Evolutionary conservation across 1,284 basidiomycete species (phyloP), one percentile per base, ranked within the genome.

Genomic region (Puccinia polysora): DNA sequence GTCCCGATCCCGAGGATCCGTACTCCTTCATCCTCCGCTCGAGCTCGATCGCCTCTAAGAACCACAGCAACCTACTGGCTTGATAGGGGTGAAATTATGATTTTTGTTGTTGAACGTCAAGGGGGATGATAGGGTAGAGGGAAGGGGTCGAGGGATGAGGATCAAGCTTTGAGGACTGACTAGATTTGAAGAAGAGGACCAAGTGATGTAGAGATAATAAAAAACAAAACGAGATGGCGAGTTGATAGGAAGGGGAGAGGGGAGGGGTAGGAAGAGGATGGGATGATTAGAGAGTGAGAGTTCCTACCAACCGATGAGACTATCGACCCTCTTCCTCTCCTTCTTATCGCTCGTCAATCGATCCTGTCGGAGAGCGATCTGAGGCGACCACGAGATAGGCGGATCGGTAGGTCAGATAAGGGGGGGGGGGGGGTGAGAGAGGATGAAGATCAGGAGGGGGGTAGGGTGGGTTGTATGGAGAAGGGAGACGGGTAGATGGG

Each of bases 291-390:
- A n/a, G n/a, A 56, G 20, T 23, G 20, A 23, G 18, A 18, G 36
- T n/a, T 8, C 10, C n/a, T 43, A 1, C 28, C 15, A 40, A 71
- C 68, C 32, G 1, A 40, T 40, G 1, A 50, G 32, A 40, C 43
- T 52, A 23, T 56, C 68, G 2, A 40, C 14, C n/a, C 30, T 71
- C 49, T 63, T 71, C 52, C 56, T 71, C 32, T 71, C 68, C 28
- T 62, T 49, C n/a, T 71, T 71, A 25, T 56, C 56, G 4, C 14
- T 36, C 12, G 43, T 49, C 18, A 71, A 40, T 25, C 63, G 62
- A 25, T 71, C 68, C 43, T 52, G 45, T 43, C 68, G n/a, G 36
- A 71, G 45, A 5, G 59, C 56, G 52, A 71, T 50, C 68, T 71
- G 43, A n/a, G n/a, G n/a, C n/a, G n/a, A n/a, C n/a, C n/a, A n/a